phyloP scores from a whole-genome alignment of 1,284 basidiomycete species.

The Boletus semigastroideus region DNA sequence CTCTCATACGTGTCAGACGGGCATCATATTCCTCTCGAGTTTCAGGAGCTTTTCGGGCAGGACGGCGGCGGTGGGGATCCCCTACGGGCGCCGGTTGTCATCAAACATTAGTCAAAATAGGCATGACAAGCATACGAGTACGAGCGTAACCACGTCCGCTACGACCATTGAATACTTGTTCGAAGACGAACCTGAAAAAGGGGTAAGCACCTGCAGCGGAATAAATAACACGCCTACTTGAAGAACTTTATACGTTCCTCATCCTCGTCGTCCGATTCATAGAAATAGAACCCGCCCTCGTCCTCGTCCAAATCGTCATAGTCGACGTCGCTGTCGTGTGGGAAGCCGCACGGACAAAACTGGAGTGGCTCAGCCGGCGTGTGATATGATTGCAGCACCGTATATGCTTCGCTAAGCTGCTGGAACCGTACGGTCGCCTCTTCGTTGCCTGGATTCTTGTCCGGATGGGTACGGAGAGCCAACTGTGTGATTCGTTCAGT shows the following conservation, averaged over 20 bases:
- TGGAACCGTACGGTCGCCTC: constrained; percentile 70
- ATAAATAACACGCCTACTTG: constrained; percentile 31
- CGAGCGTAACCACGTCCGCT: constrained; percentile 23
- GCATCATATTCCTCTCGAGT: constrained; percentile 49
- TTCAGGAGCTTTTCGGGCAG: constrained; percentile 34
- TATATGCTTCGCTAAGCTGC: constrained; percentile 65
- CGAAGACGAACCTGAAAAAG: constrained; percentile 45
- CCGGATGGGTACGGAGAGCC: constrained; percentile 68
- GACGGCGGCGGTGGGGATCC: constrained; percentile 17
- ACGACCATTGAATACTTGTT: constrained; percentile 44
- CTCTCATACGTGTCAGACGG: constrained; percentile 47
- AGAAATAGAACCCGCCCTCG: constrained; percentile 35
- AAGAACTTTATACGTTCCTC: constrained; percentile 42
- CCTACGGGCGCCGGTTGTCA: constrained; percentile 14
- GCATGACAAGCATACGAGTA: constrained; percentile 23
- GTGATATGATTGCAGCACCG: constrained; percentile 55
- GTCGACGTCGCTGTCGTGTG: constrained; percentile 23
- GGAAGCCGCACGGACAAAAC: constrained; percentile 17
- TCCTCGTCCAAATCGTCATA: constrained; percentile 36
- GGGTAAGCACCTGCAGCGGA: constrained; percentile 2
- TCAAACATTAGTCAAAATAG: constrained; percentile 10
- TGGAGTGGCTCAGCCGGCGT: constrained; percentile 29
- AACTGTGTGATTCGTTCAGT: constrained; percentile 38
- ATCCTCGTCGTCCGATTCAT: constrained; percentile 36
- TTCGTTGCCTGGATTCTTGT: constrained; percentile 65